Base-by-base conservation (phyloP, 2,329 filamentous ascomycete genomes). In the Alternaria consortialis region DNA sequence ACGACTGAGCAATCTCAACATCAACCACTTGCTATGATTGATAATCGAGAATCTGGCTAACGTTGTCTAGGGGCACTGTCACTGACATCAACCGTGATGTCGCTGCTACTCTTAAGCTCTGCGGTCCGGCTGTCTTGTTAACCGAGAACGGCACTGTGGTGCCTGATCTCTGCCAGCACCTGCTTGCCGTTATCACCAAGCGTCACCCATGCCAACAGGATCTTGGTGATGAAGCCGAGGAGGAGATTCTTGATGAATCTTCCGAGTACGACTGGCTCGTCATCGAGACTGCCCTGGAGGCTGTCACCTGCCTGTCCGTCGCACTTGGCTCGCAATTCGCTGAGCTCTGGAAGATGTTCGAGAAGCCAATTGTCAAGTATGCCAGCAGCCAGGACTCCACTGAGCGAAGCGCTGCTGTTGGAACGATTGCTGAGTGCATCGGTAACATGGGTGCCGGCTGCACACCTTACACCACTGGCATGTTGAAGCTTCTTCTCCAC, bases 241-340 rank as follows among this genome's bases (percentile, higher is more conserved):
- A 91, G 57, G 88, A 91, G 50, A 83, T 83, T 55, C 78, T 84
- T 12, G 84, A 88, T 51, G 94, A 93, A 77, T 91, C 91, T 31
- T 97, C 94, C 2, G 95, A 99, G 82, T 97, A 97, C 74, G 95
- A 98, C 83, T 98, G 95, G 95, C 87, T 97, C 17, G 90, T 97
- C 53, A 91, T 98, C 56, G 95, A 99, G 82, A 97, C 93, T 9
- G 94, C 93, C 36, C 87, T 98, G 56, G 95, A 98, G 68, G 93
- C 97, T 47, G 85, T 97, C 52, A 92, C 93, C 53, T 93, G 92
- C 37, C 87, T 98, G 40, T 90, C 94, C 20, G 88, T 88, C 47
- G 93, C 93, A 32, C 88, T 98, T 13, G 95, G 95, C 39, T 79
- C 86, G 23, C 88, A 89, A 69, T 98, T 97, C 73, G 86, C 86